Conservation (phyloP, 345 rosid species). For the Melaleuca quinquenervia region DNA sequence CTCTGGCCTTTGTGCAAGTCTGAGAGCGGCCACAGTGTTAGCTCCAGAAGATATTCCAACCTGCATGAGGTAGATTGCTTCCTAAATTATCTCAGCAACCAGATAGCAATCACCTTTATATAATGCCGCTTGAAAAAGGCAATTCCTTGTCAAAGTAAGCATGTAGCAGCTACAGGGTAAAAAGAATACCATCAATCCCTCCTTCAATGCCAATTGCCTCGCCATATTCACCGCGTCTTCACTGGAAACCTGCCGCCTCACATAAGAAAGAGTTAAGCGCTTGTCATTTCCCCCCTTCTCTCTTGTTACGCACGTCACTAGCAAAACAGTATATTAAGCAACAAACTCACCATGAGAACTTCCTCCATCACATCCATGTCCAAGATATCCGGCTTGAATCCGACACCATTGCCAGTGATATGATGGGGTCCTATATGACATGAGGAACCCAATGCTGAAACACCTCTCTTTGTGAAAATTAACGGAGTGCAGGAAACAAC, state of each 20-base stretch:
- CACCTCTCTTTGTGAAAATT: background rate
- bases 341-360: slow-evolving; percentile 59
- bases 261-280: background rate
- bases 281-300: background rate
- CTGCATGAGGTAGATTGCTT: slow-evolving; percentile 15
- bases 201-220: slow-evolving; percentile 81
- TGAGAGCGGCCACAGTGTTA: slow-evolving; percentile 81
- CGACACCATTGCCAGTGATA: slow-evolving; percentile 93
- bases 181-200: slow-evolving; percentile 75
- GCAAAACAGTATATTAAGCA: background rate
- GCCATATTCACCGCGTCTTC: slow-evolving; percentile 95
- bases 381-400: slow-evolving; percentile 90
- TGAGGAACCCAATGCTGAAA: background rate
- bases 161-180: background rate
- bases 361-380: slow-evolving; percentile 94
- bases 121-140: background rate
- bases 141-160: background rate
- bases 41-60: slow-evolving; percentile 98
- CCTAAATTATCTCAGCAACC: background rate
- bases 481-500: background rate
- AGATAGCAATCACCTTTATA: background rate
- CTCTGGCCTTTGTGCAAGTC: slow-evolving; percentile 79
- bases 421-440: slow-evolving; percentile 74
- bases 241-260: slow-evolving; percentile 55
- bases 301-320: background rate